phyloP scores from a whole-genome alignment of 352 stramenopile genomes.

The Ophiocytium majus region DNA sequence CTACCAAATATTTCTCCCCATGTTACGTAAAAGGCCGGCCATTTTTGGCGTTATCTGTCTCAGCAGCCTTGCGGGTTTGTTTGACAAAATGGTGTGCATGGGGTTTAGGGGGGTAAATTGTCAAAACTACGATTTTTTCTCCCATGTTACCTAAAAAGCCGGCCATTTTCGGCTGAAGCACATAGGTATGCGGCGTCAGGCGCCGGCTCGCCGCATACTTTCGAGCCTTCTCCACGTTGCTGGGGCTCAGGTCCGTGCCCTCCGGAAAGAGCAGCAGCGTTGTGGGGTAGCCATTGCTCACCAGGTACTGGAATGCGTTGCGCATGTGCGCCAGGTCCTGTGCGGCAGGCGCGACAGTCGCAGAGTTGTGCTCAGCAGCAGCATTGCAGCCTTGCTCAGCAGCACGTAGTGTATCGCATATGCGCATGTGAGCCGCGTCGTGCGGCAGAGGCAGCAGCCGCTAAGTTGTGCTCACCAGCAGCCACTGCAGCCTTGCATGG shows the following conservation, averaged over 20 bases:
- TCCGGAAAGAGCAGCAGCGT: conserved; percentile 57
- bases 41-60: no score
- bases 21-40: no score
- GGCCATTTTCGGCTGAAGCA: conserved; percentile 32
- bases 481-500: no score
- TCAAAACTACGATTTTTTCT: not conserved
- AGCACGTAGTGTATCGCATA: no score
- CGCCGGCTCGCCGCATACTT: conserved; percentile 42
- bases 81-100: not conserved
- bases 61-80: not conserved
- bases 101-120: not conserved
- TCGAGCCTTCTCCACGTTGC: conserved; percentile 45
- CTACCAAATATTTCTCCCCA: no score
- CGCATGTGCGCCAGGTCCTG: conserved; percentile 45
- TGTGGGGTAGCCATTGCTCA: conserved; percentile 24
- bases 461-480: no score
- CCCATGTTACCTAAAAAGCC: conserved; percentile 23
- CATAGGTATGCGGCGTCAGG: conserved; percentile 36
- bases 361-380: no score
- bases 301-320: conserved; percentile 43
- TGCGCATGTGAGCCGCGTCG: no score
- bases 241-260: conserved; percentile 54
- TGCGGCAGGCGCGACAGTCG: not conserved
- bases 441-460: no score
- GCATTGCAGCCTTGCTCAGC: no score